phyloP scores from a whole-genome alignment of 2,329 filamentous ascomycete species.

The Ceratocystis smalleyi region DNA sequence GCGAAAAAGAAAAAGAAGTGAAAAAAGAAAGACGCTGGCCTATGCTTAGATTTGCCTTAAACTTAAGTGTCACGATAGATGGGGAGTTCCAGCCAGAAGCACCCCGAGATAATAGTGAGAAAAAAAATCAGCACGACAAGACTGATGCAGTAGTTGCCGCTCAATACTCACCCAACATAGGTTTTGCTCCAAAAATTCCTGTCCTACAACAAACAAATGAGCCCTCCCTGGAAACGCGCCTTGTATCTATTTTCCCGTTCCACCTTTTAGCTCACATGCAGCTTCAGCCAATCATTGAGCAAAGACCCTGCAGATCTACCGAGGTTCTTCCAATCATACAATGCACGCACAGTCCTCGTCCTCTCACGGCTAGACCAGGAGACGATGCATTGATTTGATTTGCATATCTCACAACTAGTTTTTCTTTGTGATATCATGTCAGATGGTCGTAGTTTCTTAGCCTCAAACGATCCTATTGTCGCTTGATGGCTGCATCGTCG shows the following conservation, averaged over 20 bases:
- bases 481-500: not conserved
- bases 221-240: not conserved
- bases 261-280: not conserved
- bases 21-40: not conserved
- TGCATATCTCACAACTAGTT: no score
- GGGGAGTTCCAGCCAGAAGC: not conserved
- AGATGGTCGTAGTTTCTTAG: not conserved
- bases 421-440: no score
- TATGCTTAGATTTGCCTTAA: not conserved
- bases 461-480: not conserved
- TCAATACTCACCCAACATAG: not conserved
- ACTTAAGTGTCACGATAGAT: not conserved
- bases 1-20: not conserved
- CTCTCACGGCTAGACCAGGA: no score
- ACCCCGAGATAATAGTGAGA: not conserved
- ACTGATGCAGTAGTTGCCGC: not conserved
- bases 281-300: not conserved
- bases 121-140: no score
- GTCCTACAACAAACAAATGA: constrained; percentile 3
- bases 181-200: not conserved
- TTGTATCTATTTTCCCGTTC: not conserved
- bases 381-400: no score
- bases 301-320: not conserved
- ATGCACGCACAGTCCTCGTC: no score
- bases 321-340: not conserved